These are phyloP conservation scores for Limnanthes douglasii DNA, from an alignment of 345 rosid species.

Conservation along the genomic window DNA sequence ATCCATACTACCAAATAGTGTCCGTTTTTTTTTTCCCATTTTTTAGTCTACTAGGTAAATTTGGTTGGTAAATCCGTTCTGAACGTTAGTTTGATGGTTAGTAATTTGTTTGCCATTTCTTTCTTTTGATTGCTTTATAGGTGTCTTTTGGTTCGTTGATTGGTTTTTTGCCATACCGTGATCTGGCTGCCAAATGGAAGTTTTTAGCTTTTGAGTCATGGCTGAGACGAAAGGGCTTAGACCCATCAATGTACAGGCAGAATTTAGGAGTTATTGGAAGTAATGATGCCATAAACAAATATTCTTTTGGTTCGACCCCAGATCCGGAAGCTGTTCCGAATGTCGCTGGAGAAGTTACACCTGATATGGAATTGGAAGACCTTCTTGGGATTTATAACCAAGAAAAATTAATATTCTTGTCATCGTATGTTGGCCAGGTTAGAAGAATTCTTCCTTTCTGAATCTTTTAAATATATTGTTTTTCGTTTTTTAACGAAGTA, in stretches of 20 bases:
- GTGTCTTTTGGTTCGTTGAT: constrained; percentile 75
- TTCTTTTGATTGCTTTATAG: constrained; percentile 21
- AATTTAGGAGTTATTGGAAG: constrained; percentile 55
- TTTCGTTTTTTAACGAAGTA: neutral
- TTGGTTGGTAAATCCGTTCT: too few relatives aligned
- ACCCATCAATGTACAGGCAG: constrained; percentile 60
- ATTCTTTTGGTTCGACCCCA: constrained; percentile 18
- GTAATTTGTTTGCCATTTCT: too few relatives aligned
- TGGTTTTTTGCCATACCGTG: constrained; percentile 80
- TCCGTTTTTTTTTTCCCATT: constrained; percentile 6
- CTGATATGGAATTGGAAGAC: constrained; percentile 74
- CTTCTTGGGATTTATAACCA: constrained; percentile 66
- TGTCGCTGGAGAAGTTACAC: constrained; percentile 25
- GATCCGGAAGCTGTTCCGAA: constrained; percentile 19
- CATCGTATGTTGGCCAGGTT: constrained; percentile 90
- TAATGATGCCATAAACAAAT: constrained; percentile 23
- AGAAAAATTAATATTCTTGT: constrained; percentile 73
- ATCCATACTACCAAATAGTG: too few relatives aligned
- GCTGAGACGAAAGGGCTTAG: constrained; percentile 78
- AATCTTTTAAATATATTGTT: neutral
- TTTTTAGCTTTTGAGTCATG: constrained; percentile 91
- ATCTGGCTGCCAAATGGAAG: constrained; percentile 69
- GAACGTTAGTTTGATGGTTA: too few relatives aligned
- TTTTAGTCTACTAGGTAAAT: too few relatives aligned
- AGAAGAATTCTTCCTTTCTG: constrained; percentile 8